phyloP scores from a whole-genome alignment of 2,329 filamentous ascomycete genomes.

The Aplosporella prunicola region DNA sequence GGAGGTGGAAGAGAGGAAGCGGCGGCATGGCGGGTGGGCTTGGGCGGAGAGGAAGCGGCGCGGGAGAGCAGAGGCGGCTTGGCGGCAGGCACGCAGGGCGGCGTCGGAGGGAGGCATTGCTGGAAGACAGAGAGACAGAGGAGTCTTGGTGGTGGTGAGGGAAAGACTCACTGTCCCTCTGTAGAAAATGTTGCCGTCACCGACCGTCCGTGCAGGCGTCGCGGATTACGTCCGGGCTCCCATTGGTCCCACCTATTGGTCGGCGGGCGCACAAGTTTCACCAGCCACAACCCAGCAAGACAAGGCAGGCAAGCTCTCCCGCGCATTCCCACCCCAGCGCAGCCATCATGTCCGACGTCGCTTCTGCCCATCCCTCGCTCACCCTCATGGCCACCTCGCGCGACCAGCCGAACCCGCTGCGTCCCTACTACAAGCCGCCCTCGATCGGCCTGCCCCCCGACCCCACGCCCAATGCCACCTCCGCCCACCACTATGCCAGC shows the following conservation, averaged over 20 bases:
- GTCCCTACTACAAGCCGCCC: conserved; percentile 63
- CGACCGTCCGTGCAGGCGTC: too few relatives aligned
- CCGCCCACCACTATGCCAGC: conserved; percentile 15
- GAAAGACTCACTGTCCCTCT: too few relatives aligned
- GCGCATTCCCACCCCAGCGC: too few relatives aligned
- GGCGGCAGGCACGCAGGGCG: conserved; percentile 3
- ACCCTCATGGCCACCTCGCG: conserved; percentile 34
- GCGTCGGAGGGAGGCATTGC: conserved; percentile 4
- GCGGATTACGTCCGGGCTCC: too few relatives aligned
- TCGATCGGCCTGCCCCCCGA: conserved; percentile 52
- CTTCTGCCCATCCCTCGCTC: too few relatives aligned
- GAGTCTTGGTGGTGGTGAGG: background rate
- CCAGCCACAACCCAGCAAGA: too few relatives aligned
- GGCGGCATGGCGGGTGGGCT: conserved; percentile 4
- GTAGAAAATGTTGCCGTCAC: too few relatives aligned
- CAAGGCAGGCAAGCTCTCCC: too few relatives aligned
- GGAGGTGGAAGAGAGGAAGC: background rate
- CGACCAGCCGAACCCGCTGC: conserved; percentile 51
- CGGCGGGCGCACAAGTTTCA: too few relatives aligned
- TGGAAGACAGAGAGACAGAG: conserved; percentile 6
- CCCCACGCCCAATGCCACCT: conserved; percentile 23
- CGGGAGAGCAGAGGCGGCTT: background rate
- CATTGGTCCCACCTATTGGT: too few relatives aligned
- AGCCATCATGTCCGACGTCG: too few relatives aligned
- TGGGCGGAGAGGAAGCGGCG: background rate